Base-by-base conservation (phyloP, 192 early-diverging fungal genomes). In the Coemansia guatemalensis region DNA sequence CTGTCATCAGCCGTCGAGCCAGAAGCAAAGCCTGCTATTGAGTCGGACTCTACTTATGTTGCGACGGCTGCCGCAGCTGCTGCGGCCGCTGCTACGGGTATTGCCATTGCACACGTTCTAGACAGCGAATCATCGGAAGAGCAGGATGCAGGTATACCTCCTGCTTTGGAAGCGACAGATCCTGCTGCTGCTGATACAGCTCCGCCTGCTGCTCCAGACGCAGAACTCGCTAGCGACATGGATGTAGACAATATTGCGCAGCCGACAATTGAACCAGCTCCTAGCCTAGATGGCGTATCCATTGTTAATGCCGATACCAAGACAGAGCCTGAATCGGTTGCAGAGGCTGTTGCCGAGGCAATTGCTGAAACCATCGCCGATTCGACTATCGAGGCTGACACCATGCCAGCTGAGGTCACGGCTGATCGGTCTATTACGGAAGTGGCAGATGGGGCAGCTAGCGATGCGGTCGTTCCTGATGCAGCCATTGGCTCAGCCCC, bases 261-360 rank as follows among this genome's bases (percentile, higher is more conserved):
- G 14, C 39, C 39, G 14, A 44, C 39, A 44, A 4, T 17, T 17
- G 39, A 44, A 17, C 12, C 39, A 17, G 12, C 39, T 44, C 14
- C 39, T 17, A 44, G 39, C 20, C 51, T 8, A 52, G 22, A 26
- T 52, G 17, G 24, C 21, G 35, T 20, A 47, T 24, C 39, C 39
- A 44, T 44, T 44, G 39, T 44, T 11, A 17, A 3, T 44, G 12
- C 39, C 14, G 53, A 12, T 21, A 25, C 54, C 35, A 53, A 41
- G 2, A 20, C 21, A 22, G 27, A 26, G 60, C n/a, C 55, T 22
- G 33, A 18, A 32, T 54, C 55, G 57, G 57, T 56, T 2, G 56
- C 48, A 20, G 29, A 57, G 14, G 55, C 61, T 29, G 54, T 62
- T 39, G 60, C 52, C n/a, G 68, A 64, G 9, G 24, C 53, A 2